Evolutionary conservation across 768 basidiomycete species (phyloP).

Genomic region (Sporobolomyces pararoseus): DNA sequence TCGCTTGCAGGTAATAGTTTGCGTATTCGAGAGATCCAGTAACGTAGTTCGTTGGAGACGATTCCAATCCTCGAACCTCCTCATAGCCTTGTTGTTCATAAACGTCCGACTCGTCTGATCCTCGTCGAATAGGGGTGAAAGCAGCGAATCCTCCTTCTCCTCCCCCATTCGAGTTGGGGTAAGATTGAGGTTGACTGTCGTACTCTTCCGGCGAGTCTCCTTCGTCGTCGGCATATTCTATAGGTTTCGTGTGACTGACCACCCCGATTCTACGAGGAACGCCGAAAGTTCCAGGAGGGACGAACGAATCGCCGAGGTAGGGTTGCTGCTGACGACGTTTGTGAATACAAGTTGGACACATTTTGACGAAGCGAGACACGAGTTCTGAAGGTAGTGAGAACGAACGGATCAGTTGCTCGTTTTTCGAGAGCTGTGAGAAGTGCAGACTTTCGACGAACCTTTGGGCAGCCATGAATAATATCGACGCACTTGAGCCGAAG

Average conservation of each 20-base stretch:
- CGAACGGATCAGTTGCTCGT: no score
- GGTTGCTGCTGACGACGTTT: conserved; percentile 25
- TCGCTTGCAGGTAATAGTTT: conserved; percentile 9
- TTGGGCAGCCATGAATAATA: conserved; percentile 81
- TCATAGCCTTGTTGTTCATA: conserved; percentile 5
- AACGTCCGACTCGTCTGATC: conserved; percentile 10
- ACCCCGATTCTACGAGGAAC: conserved; percentile 5
- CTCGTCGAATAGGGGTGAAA: background rate
- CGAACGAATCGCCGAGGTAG: conserved; percentile 21
- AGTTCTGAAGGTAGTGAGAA: conserved; percentile 52
- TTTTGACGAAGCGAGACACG: conserved; percentile 70
- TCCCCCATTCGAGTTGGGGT: background rate
- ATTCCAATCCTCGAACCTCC: background rate
- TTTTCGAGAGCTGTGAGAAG: conserved; percentile 41
- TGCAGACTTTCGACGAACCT: conserved; percentile 16
- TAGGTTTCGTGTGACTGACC: conserved; percentile 11
- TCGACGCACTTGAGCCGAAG: conserved; percentile 61
- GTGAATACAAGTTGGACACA: conserved; percentile 66
- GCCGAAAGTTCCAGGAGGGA: conserved; percentile 16
- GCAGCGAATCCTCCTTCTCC: conserved; percentile 5
- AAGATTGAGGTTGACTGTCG: background rate
- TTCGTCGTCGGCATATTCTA: conserved; percentile 7
- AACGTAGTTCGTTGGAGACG: conserved; percentile 3
- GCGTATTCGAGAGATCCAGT: conserved; percentile 15
- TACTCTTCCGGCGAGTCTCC: conserved; percentile 8